Evolutionary conservation across 805 yeast species (phyloP).

Genomic region (Candida hispaniensis): DNA sequence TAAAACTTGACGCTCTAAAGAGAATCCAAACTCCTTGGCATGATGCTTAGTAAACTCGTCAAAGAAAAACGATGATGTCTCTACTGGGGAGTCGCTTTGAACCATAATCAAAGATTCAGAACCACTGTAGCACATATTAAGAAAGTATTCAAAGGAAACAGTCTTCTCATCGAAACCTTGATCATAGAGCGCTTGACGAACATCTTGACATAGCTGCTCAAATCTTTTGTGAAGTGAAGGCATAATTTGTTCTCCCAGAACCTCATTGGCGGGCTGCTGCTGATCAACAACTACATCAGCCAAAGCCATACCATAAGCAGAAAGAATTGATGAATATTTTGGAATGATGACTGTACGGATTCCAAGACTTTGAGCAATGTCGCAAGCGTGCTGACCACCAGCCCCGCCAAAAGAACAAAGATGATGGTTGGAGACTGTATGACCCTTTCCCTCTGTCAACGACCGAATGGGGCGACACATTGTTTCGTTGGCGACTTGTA

Average conservation of each 20-base stretch:
- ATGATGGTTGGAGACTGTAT: slow-evolving; percentile 51
- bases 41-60: slow-evolving; percentile 45
- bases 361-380: slow-evolving; percentile 62
- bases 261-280: slow-evolving; percentile 59
- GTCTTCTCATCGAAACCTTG: slow-evolving; percentile 46
- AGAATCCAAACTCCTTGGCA: slow-evolving; percentile 63
- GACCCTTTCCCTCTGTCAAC: slow-evolving; percentile 77
- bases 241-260: slow-evolving; percentile 29
- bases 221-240: slow-evolving; percentile 37
- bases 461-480: slow-evolving; percentile 88
- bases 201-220: slow-evolving; percentile 34
- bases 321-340: slow-evolving; percentile 69
- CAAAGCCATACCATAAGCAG: slow-evolving; percentile 80
- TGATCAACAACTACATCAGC: slow-evolving; percentile 76
- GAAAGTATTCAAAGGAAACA: slow-evolving; percentile 48
- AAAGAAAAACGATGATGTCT: slow-evolving; percentile 22
- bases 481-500: slow-evolving; percentile 73
- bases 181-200: slow-evolving; percentile 32
- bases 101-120: slow-evolving; percentile 84
- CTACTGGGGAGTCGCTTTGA: slow-evolving; percentile 24
- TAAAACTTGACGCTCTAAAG: slow-evolving; percentile 45
- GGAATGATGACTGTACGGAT: slow-evolving; percentile 62
- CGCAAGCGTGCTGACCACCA: slow-evolving; percentile 83
- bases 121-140: slow-evolving; percentile 76
- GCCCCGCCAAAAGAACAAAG: slow-evolving; percentile 87